phyloP scores from a whole-genome alignment of 495 filamentous ascomycete genomes.

The Podospora comata region DNA sequence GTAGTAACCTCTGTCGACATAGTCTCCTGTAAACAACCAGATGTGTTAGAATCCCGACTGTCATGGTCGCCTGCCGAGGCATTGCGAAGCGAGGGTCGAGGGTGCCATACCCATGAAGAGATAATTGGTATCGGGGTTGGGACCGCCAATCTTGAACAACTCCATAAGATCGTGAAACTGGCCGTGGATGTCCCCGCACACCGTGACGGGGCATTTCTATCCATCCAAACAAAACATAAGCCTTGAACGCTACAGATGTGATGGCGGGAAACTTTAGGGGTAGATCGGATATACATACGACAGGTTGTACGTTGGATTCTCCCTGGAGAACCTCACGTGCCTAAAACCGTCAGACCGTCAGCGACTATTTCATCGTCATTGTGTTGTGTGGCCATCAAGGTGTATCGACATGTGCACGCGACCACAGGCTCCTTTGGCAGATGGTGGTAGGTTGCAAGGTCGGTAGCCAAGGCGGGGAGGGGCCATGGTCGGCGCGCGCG shows the following conservation, averaged over 20 bases:
- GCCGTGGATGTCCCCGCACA: constrained; percentile 91
- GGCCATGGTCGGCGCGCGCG: not conserved
- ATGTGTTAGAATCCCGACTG: constrained; percentile 18
- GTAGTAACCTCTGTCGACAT: constrained; percentile 96
- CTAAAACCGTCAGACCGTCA: constrained; percentile 43
- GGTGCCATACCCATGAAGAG: constrained; percentile 81
- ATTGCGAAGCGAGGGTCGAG: not conserved
- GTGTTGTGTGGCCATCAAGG: constrained; percentile 9
- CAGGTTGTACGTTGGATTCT: constrained; percentile 97
- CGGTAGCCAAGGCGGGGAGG: not conserved
- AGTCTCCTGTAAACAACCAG: constrained; percentile 63
- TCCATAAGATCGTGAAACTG: constrained; percentile 96
- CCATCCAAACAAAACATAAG: constrained; percentile 15
- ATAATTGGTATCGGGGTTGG: constrained; percentile 91
- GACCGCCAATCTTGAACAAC: constrained; percentile 87
- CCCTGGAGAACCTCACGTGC: constrained; percentile 94
- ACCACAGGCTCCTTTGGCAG: not conserved
- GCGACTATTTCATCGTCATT: not conserved
- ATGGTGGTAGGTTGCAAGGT: not conserved
- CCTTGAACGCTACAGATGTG: not conserved
- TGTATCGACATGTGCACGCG: not conserved
- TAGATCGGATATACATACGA: constrained; percentile 60
- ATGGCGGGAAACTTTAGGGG: not conserved
- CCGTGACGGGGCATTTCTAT: constrained; percentile 91
- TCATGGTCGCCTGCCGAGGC: constrained; percentile 1